These are phyloP conservation scores for Aspergillus thermomutatus DNA, from an alignment of 2,329 filamentous ascomycete species.

Conservation along the genomic window DNA sequence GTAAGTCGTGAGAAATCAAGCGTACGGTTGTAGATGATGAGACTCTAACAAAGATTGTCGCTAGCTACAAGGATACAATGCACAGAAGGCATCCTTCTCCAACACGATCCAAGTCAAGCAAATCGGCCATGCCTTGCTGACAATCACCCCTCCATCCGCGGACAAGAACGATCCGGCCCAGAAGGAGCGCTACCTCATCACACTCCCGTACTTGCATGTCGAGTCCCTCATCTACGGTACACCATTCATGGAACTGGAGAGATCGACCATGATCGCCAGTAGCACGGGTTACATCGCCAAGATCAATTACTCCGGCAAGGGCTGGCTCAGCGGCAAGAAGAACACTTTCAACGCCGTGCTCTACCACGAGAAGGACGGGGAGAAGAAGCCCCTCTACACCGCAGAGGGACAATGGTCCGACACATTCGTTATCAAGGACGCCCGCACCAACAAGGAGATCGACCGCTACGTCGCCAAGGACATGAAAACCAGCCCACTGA, in stretches of 20 bases:
- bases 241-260: constrained; percentile 89
- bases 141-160: constrained; percentile 57
- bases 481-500: constrained; percentile 62
- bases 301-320: constrained; percentile 90
- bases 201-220: constrained; percentile 85
- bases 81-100: constrained; percentile 91
- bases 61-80: constrained; percentile 77
- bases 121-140: constrained; percentile 82
- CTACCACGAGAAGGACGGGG: constrained; percentile 65
- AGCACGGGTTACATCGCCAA: constrained; percentile 83
- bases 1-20: constrained; percentile 27
- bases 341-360: constrained; percentile 79
- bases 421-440: constrained; percentile 72
- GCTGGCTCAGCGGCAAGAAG: constrained; percentile 94
- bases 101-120: constrained; percentile 94
- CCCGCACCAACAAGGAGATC: constrained; percentile 51
- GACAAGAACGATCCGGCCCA: constrained; percentile 40
- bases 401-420: constrained; percentile 89
- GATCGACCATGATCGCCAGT: constrained; percentile 78
- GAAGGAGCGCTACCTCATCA: constrained; percentile 78
- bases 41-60: neutral
- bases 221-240: constrained; percentile 73
- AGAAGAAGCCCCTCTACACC: constrained; percentile 69
- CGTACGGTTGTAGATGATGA: neutral
- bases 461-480: constrained; percentile 61